Evolutionary conservation across 805 yeast genomes (phyloP), one percentile per base, ranked within the genome.

Genomic region (Candida adriatica): DNA sequence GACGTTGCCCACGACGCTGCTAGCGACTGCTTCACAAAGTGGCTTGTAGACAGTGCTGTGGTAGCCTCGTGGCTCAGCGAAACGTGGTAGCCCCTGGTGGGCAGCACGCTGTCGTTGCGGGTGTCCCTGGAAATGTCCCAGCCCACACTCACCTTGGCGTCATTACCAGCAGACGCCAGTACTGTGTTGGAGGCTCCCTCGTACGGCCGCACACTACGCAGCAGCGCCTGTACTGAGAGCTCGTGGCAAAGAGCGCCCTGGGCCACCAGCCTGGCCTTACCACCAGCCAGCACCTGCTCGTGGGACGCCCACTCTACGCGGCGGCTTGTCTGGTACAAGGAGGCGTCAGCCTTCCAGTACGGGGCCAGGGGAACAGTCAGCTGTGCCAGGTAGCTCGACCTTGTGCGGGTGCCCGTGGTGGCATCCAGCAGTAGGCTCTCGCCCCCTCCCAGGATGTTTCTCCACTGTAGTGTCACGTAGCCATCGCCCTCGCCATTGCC

Each of bases 401-500:
- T 63, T 1, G 78, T 75, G 31, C 77, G 63, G 6, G 81, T 75
- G 14, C 82, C 82, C 16, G 70, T 58, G 6, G 76, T 75, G 34
- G 73, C 66, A 38, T 76, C 76, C 11, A 76, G 38, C 11, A 69
- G 59, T 11, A 81, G 45, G 6, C 59, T 59, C 49, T 80, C 88
- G 11, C 82, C 86, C n/a, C 79, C 79, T 5, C 83, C 86, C 42
- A 79, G 68, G 7, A 71, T 59, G 48, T 79, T 79, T 26, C 67
- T 55, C 37, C 66, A 62, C 54, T 76, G 87, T 34, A 88, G 73
- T 19, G 84, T 79, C 28, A 86, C 67, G 50, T 88, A 87, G 1
- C 96, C 97, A 51, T 84, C 92, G 18, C 96, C 98, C 61, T 92
- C 97, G 19, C 95, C 95, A 51, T 92, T 90, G 2, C 97, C 97